Conservation (phyloP, 2,329 filamentous ascomycete species). For the Sporothrix sp. region DNA sequence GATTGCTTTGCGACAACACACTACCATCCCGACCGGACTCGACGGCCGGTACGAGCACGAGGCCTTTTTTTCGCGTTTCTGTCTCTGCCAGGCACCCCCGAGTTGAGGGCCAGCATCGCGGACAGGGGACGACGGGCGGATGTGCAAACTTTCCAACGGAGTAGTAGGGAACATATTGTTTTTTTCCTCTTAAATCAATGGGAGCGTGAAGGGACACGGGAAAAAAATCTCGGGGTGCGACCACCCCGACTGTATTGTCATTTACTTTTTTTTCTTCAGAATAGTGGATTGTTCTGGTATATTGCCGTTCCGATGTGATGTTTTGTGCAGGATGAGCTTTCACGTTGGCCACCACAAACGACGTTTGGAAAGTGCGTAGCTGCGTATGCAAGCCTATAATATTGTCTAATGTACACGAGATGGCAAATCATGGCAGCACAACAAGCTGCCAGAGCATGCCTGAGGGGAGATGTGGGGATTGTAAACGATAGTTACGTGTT, state of each 20-base stretch:
- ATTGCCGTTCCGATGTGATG: background rate
- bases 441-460: constrained; percentile 11
- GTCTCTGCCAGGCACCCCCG: background rate
- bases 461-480: constrained; percentile 16
- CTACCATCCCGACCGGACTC: constrained; percentile 7
- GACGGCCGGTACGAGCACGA: background rate
- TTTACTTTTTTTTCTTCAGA: constrained; percentile 7
- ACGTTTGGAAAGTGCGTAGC: too few relatives aligned
- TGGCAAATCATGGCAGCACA: too few relatives aligned
- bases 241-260: background rate
- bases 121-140: background rate
- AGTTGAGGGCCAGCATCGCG: constrained; percentile 5
- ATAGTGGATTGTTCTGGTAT: constrained; percentile 6
- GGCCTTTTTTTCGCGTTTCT: background rate
- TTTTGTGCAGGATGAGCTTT: too few relatives aligned
- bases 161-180: background rate
- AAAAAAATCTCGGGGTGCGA: background rate
- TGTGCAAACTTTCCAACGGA: background rate
- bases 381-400: background rate
- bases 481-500: constrained; percentile 11
- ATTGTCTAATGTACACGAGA: constrained; percentile 23
- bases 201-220: background rate
- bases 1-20: constrained; percentile 6
- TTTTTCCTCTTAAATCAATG: background rate
- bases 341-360: too few relatives aligned